These are phyloP conservation scores for Boletus tomentosulus DNA, from an alignment of 768 basidiomycete genomes.

Conservation along the genomic window DNA sequence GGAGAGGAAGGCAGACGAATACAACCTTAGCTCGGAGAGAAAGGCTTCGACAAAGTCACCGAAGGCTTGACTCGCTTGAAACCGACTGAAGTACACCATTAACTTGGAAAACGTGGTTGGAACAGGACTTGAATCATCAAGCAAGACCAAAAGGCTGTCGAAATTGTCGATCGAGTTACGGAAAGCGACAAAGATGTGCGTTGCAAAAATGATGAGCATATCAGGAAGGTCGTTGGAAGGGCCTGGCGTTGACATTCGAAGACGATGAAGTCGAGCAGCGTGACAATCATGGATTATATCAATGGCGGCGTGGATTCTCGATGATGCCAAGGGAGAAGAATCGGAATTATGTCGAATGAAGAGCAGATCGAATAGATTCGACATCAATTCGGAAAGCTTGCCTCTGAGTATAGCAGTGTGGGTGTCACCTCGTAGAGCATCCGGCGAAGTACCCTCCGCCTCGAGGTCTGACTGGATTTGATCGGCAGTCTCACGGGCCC, in stretches of 20 bases:
- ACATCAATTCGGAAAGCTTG: constrained; percentile 21
- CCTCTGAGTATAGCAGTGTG: constrained; percentile 9
- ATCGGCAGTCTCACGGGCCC: background rate
- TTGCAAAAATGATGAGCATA: constrained; percentile 19
- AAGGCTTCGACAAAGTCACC: constrained; percentile 21
- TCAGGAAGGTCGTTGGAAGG: constrained; percentile 22
- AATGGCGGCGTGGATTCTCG: constrained; percentile 12
- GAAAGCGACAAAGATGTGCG: constrained; percentile 16
- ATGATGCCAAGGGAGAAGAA: background rate
- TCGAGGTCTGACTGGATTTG: background rate
- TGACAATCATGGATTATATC: constrained; percentile 27
- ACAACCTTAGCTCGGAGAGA: constrained; percentile 19
- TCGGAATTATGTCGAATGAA: constrained; percentile 3
- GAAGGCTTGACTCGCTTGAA: constrained; percentile 6
- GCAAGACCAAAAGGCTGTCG: constrained; percentile 19
- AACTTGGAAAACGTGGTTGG: constrained; percentile 31
- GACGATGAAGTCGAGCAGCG: constrained; percentile 16
- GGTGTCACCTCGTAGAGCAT: background rate
- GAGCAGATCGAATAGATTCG: constrained; percentile 21
- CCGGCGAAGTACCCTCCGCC: background rate
- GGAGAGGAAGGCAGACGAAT: constrained; percentile 29
- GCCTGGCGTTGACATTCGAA: constrained; percentile 4
- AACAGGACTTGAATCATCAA: constrained; percentile 27
- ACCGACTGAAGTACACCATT: constrained; percentile 19
- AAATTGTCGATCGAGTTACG: constrained; percentile 5